A percentile compares a stretch with the other conserved stretches of the same genome.
Evolutionary conservation across 1,139 yeast genomes (phyloP).

Genomic region (Saccharomyces hybrid): DNA sequence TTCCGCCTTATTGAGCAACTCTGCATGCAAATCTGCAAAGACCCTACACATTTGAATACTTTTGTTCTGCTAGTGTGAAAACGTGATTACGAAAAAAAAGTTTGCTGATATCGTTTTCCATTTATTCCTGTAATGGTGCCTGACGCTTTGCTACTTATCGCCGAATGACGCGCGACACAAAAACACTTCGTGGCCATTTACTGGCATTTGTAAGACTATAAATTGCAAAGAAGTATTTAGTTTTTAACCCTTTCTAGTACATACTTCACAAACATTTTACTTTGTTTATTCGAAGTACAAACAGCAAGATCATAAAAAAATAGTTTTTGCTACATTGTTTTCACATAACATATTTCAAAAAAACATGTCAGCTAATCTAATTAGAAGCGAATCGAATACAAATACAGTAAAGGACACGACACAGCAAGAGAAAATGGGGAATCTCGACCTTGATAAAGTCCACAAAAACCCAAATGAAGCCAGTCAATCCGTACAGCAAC

Average conservation of each 20-base stretch:
- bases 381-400: neutral
- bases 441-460: neutral
- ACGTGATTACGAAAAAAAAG: too few species aligned
- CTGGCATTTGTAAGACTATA: neutral
- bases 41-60: neutral
- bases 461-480: neutral
- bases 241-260: neutral
- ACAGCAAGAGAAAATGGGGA: neutral
- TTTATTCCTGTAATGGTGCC: neutral
- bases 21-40: too few species aligned
- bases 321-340: neutral
- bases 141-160: neutral
- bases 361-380: neutral
- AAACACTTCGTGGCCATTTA: neutral
- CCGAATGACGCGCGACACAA: neutral
- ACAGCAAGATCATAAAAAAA: neutral
- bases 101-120: too few species aligned
- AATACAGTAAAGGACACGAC: neutral
- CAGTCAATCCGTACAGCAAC: neutral
- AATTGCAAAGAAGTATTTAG: neutral
- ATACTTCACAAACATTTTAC: neutral
- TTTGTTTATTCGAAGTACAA: neutral
- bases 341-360: neutral
- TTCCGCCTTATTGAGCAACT: too few species aligned
- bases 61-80: neutral